phyloP scores from a whole-genome alignment of 2,329 filamentous ascomycete genomes.

The Colletotrichum sp. region DNA sequence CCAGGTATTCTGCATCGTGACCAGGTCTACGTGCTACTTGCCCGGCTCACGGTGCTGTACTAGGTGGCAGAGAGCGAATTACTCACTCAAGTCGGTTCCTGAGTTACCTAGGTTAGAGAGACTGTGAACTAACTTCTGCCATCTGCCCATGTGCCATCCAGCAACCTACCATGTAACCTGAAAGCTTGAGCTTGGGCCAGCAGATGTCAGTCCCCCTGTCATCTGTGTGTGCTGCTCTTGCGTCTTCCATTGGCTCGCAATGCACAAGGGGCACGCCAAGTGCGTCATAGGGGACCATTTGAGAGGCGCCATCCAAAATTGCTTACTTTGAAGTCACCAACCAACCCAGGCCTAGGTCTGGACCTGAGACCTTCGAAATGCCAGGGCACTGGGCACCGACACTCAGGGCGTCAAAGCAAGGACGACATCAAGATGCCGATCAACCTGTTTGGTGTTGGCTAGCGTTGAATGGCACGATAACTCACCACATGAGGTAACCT shows the following conservation, averaged over 20 bases:
- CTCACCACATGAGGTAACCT: background rate
- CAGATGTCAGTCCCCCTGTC: background rate
- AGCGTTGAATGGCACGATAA: background rate
- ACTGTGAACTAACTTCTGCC: background rate
- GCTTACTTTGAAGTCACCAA: background rate
- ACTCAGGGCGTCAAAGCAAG: background rate
- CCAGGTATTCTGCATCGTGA: background rate
- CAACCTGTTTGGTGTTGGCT: background rate
- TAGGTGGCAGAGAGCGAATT: background rate
- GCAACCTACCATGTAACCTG: background rate
- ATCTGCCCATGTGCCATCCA: background rate
- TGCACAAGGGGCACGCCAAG: background rate
- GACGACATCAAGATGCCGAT: background rate
- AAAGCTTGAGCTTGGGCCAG: background rate
- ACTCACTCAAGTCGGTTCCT: background rate
- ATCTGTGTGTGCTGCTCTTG: background rate
- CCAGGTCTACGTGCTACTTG: background rate
- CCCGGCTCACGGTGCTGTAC: background rate
- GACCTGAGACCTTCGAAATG: background rate
- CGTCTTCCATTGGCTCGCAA: background rate
- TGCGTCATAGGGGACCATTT: conserved; percentile 14
- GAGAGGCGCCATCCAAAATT: background rate
- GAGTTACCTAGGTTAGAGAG: background rate
- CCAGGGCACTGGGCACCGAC: background rate
- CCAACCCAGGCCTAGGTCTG: background rate